phyloP scores from a whole-genome alignment of 371 early-diverging fungal genomes.

The Lichtheimia ramosa region DNA sequence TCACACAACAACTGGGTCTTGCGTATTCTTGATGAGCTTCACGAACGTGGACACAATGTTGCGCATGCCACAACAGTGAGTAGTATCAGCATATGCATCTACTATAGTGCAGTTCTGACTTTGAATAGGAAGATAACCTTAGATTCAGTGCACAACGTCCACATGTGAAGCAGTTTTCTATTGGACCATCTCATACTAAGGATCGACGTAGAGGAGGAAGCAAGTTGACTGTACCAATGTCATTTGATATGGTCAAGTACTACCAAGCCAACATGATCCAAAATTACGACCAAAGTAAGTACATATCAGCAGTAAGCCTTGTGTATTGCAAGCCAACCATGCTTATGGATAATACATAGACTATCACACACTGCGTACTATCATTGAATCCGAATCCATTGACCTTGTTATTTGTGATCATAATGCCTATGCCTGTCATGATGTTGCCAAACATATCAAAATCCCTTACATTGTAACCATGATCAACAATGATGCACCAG shows the following conservation, averaged over 20 bases:
- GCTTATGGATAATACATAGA: background rate
- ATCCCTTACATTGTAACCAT: slow-evolving; percentile 11
- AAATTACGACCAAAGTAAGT: no score
- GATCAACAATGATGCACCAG: slow-evolving; percentile 11
- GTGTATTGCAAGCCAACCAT: background rate
- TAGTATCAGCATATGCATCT: background rate
- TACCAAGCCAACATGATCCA: background rate
- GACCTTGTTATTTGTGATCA: slow-evolving; percentile 16
- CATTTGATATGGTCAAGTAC: slow-evolving; percentile 8
- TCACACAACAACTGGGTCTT: slow-evolving; percentile 15
- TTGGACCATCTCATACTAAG: background rate
- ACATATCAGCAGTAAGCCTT: no score
- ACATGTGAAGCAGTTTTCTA: slow-evolving; percentile 18
- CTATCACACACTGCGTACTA: background rate
- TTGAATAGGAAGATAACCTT: background rate
- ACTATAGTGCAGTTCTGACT: background rate
- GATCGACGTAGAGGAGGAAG: slow-evolving; percentile 9
- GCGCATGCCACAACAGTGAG: slow-evolving; percentile 8
- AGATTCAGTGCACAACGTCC: no score
- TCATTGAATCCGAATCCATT: background rate
- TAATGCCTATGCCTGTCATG: slow-evolving; percentile 6
- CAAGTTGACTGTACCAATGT: slow-evolving; percentile 13
- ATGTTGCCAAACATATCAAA: slow-evolving; percentile 5
- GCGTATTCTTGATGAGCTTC: slow-evolving; percentile 9
- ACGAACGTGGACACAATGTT: slow-evolving; percentile 9